These are phyloP conservation scores for Aegle marmelos DNA, from an alignment of 345 rosid species.

Conservation along the genomic window DNA sequence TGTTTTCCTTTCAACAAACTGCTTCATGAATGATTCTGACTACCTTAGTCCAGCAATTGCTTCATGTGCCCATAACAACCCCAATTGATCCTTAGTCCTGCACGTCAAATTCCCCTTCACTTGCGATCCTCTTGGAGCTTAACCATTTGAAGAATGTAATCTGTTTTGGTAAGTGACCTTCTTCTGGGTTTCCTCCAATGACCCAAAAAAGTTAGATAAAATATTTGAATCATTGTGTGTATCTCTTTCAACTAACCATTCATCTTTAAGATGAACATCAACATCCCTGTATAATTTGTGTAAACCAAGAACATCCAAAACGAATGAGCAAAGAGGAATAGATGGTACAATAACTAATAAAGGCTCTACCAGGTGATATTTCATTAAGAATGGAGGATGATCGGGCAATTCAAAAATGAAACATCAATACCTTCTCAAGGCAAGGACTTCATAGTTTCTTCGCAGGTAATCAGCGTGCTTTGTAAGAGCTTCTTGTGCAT, in stretches of 20 bases:
- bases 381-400: neutral
- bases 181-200: constrained; percentile 30
- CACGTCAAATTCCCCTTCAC: neutral
- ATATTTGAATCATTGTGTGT: constrained; percentile 50
- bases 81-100: neutral
- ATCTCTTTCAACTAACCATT: constrained; percentile 72
- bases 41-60: neutral
- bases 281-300: constrained; percentile 53
- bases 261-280: constrained; percentile 66
- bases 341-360: neutral
- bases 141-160: constrained; percentile 26
- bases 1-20: neutral
- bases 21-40: neutral
- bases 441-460: constrained; percentile 83
- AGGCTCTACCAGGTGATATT: neutral
- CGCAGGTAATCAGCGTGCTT: constrained; percentile 76
- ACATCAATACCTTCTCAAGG: constrained; percentile 58
- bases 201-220: constrained; percentile 45
- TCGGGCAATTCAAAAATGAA: neutral
- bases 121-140: neutral
- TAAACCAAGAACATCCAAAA: constrained; percentile 1
- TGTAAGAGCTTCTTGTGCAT: constrained; percentile 86
- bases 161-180: constrained; percentile 16
- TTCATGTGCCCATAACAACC: neutral
- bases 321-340: constrained; percentile 2